Conservation (phyloP, 805 yeast genomes). For the Starmera dryadoides region DNA sequence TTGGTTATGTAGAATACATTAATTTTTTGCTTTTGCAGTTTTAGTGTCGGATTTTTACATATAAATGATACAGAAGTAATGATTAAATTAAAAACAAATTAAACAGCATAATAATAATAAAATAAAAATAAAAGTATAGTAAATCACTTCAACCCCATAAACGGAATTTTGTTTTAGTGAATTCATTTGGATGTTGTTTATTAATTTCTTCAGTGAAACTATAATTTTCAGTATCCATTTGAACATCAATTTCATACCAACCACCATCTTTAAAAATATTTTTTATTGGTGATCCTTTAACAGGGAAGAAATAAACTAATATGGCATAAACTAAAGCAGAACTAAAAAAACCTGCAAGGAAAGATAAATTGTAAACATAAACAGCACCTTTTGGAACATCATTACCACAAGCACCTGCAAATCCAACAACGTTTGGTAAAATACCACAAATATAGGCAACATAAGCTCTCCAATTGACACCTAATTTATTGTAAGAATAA, state of each 20-base stretch:
- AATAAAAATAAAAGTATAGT: no score
- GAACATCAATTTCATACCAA: slow-evolving; percentile 43
- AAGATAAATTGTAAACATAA: slow-evolving; percentile 59
- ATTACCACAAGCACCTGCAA: slow-evolving; percentile 67
- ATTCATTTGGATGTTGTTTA: slow-evolving; percentile 1
- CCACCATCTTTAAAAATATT: slow-evolving; percentile 35
- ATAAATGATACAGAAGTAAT: no score
- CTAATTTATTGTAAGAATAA: slow-evolving; percentile 52
- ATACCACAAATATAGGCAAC: slow-evolving; percentile 71
- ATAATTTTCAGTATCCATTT: background rate
- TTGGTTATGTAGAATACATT: no score
- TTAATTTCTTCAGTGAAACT: background rate
- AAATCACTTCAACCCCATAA: no score
- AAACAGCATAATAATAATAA: no score
- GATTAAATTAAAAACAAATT: no score
- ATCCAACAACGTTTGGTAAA: slow-evolving; percentile 74
- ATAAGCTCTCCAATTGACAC: slow-evolving; percentile 74
- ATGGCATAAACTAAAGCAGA: slow-evolving; percentile 45
- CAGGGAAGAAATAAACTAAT: slow-evolving; percentile 44
- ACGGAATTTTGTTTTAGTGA: no score
- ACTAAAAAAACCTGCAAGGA: slow-evolving; percentile 61
- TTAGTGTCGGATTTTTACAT: no score
- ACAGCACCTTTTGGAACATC: slow-evolving; percentile 79
- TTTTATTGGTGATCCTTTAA: slow-evolving; percentile 30
- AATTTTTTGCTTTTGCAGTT: no score